A percentile compares a stretch with the other conserved stretches of the same genome.
These are phyloP conservation scores for Colletotrichum higginsianum DNA, from an alignment of 2,329 filamentous ascomycete genomes.

Conservation along the genomic window DNA sequence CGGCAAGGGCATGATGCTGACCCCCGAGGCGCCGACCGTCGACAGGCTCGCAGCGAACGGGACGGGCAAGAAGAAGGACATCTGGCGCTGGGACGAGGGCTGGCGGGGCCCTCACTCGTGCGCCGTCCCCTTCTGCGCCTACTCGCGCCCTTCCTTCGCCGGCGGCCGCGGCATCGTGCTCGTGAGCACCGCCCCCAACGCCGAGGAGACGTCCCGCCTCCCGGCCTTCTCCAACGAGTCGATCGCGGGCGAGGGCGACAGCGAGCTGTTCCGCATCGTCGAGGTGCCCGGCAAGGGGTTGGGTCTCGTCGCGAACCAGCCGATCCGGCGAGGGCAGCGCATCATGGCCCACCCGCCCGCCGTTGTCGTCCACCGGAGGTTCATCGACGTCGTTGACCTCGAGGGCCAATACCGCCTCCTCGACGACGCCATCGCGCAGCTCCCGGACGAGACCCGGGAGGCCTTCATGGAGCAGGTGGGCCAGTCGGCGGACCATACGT, in stretches of 20 bases:
- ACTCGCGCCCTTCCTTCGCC: constrained; percentile 53
- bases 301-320: constrained; percentile 50
- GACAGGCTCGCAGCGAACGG: constrained; percentile 13
- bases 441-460: constrained; percentile 44
- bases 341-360: constrained; percentile 51
- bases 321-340: constrained; percentile 50
- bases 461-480: constrained; percentile 48
- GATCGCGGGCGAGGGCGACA: constrained; percentile 14
- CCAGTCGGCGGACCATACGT: constrained; percentile 35
- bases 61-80: constrained; percentile 35
- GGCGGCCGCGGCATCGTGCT: constrained; percentile 56
- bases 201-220: constrained; percentile 36
- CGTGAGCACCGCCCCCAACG: constrained; percentile 50
- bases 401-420: constrained; percentile 48
- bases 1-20: constrained; percentile 7
- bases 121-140: constrained; percentile 51
- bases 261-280: constrained; percentile 16
- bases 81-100: constrained; percentile 40
- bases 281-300: constrained; percentile 50
- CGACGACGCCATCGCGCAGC: constrained; percentile 46
- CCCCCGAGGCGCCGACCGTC: not conserved
- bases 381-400: constrained; percentile 43
- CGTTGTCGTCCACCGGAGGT: constrained; percentile 47
- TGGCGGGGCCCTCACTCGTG: constrained; percentile 40
- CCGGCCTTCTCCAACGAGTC: constrained; percentile 14